Conservation (phyloP, 1,284 basidiomycete species). For the Marasmius oreades region DNA sequence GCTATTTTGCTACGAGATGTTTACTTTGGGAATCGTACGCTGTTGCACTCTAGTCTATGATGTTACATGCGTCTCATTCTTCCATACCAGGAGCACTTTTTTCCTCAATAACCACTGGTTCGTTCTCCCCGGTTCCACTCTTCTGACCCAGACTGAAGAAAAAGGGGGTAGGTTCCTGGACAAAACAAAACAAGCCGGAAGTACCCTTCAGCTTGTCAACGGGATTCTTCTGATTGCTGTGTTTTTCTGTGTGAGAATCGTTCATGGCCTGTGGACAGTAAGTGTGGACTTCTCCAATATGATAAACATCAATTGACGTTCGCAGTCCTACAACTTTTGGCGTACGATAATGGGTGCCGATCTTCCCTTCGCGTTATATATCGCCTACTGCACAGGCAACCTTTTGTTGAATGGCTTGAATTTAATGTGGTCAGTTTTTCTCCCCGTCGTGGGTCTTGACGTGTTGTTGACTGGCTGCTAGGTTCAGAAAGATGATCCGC, state of each 20-base stretch:
- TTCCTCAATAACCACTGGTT: conserved; percentile 79
- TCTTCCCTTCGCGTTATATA: conserved; percentile 43
- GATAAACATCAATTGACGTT: neutral
- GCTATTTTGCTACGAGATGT: conserved; percentile 69
- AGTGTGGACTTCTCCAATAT: conserved; percentile 20
- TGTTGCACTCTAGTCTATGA: neutral
- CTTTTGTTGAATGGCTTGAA: conserved; percentile 62
- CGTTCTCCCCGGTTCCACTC: neutral
- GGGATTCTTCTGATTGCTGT: conserved; percentile 56
- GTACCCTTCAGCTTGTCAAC: conserved; percentile 60
- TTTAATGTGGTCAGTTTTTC: conserved; percentile 58
- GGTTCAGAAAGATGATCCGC: neutral
- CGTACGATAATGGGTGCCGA: conserved; percentile 44
- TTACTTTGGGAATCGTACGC: conserved; percentile 73
- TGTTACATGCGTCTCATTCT: neutral
- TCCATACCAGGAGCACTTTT: conserved; percentile 62
- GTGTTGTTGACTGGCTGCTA: neutral
- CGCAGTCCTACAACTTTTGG: conserved; percentile 60
- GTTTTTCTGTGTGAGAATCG: conserved; percentile 61
- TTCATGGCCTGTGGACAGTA: conserved; percentile 65
- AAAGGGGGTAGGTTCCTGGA: conserved; percentile 40
- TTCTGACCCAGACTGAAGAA: conserved; percentile 19
- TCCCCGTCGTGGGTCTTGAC: neutral
- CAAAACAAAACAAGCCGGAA: conserved; percentile 69
- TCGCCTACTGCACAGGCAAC: conserved; percentile 55